Evolutionary conservation across 2,329 filamentous ascomycete species (phyloP).

Genomic region (Xylariomycetidae sp.): DNA sequence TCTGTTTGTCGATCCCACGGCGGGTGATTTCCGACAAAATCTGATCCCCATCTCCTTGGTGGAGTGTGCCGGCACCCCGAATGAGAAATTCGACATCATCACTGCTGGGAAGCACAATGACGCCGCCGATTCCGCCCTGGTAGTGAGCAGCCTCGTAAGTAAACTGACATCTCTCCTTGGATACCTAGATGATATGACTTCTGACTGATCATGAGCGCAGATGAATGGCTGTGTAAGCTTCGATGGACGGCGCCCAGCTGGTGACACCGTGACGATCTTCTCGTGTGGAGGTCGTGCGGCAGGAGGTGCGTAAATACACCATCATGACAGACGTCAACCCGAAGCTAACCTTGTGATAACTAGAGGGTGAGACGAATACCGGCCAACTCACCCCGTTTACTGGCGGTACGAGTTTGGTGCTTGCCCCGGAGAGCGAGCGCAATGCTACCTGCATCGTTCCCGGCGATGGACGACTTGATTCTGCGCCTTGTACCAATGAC

Average conservation of each 20-base stretch:
- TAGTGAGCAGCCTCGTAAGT: conserved; percentile 42
- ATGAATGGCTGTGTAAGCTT: conserved; percentile 49
- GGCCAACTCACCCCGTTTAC: conserved; percentile 47
- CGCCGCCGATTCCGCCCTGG: conserved; percentile 33
- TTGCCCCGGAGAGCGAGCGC: conserved; percentile 40
- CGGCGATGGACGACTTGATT: conserved; percentile 29
- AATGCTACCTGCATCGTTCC: conserved; percentile 39
- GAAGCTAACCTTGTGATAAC: neutral
- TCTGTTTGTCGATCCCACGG: conserved; percentile 46
- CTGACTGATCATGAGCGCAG: conserved; percentile 16
- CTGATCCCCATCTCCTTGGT: conserved; percentile 45
- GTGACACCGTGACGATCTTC: conserved; percentile 46
- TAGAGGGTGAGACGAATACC: conserved; percentile 40
- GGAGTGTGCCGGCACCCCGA: conserved; percentile 38
- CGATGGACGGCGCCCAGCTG: conserved; percentile 36
- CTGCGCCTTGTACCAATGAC: conserved; percentile 25
- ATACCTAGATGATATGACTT: too few species aligned
- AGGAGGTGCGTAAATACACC: conserved; percentile 31
- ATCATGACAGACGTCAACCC: neutral
- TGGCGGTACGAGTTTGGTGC: conserved; percentile 35
- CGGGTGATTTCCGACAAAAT: conserved; percentile 51
- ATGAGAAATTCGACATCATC: conserved; percentile 48
- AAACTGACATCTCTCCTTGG: neutral
- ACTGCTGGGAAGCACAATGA: conserved; percentile 46
- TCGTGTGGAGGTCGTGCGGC: conserved; percentile 49